Base-by-base conservation (phyloP, 2,329 filamentous ascomycete genomes). In the Rachicladosporium sp. region DNA sequence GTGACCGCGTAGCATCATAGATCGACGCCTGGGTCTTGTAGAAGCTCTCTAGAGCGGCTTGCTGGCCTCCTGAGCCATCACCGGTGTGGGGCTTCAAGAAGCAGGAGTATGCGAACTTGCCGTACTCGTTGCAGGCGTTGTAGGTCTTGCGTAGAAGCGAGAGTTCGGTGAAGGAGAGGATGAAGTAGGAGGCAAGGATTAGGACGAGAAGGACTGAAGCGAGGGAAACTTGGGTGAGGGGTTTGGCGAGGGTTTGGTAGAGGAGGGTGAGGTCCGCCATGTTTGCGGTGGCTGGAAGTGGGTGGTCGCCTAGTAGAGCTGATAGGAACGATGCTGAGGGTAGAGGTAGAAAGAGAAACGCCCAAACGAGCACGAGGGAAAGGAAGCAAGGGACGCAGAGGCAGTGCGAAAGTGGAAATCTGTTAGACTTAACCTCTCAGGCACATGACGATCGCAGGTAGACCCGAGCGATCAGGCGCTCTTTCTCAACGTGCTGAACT, bases 41-140 rank as follows among this genome's bases (percentile, higher is more conserved):
- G 68, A 96, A 96, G 68, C 84, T 93, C 65, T 96, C 89, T 45
- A 96, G 73, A 43, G 89, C 88, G 71, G 88, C 82, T 60, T 95
- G 89, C 62, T 96, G 89, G 50, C 67, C 81, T 46, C 77, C 77
- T 38, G 73, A 76, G 46, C 68, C 64, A 53, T 77, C 77, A 38
- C 78, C 74, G 35, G 73, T 74, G 60, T 94, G 86, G n/a, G 89
- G 89, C 61, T 95, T 95, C 55, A 96, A 63, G 64, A 96, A 95
- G 59, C 81, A 94, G 11, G 80, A 81, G 60, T 93, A 96, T 57
- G 80, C 79, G 64, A 96, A 96, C 41, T 67, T 69, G 39, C 68
- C 46, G 46, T 74, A 77, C 9, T 68, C 64, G 32, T 64, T 56
- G 6, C 67, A n/a, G 8, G 53, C 46, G 21, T 44, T 46, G 47